Evolutionary conservation across 192 early-diverging fungal genomes (phyloP), one percentile per base, ranked within the genome.

Genomic region (Glomus cerebriforme): DNA sequence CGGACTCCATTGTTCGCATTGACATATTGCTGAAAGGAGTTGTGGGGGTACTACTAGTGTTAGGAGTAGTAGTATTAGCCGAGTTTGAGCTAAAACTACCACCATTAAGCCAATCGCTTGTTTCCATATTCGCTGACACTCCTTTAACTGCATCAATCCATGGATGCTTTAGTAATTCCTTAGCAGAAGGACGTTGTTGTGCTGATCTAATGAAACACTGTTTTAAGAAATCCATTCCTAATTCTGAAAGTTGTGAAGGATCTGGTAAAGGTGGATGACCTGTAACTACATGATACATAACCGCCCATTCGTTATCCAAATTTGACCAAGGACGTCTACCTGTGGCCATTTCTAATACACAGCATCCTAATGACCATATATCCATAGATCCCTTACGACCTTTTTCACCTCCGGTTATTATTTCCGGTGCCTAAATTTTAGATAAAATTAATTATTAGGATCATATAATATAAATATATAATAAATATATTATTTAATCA

Each of bases 311-410:
- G 78, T 97, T 97, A 75, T 97, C 96, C 34, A 97, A 71, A 65
- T 92, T 91, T 22, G 92, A 87, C 96, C 96, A 97, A 2, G 96
- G 95, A 68, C 91, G 91, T 39, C 88, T 83, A n/a, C 96, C 96
- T 0, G 95, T 96, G 2, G 94, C 87, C 94, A 98, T 95, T 80
- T 96, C 95, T 39, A 96, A 84, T 17, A 98, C 86, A 79, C 94
- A 96, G 79, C 96, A 98, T 15, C 94, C 96, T 62, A 97, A 80
- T 7, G 94, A 91, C 95, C 95, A 98, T 34, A 98, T 95, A 78
- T 98, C 96, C 89, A 95, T 94, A 31, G 94, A 91, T 37, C 92
- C 93, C 73, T 92, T 92, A 10, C 91, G 86, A 22, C 92, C 92
- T 62, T 89, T 86, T 60, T 90, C 89, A 75, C 91, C 90, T 45